phyloP scores from a whole-genome alignment of 805 yeast genomes.

The Blastobotrys peoriensis region DNA sequence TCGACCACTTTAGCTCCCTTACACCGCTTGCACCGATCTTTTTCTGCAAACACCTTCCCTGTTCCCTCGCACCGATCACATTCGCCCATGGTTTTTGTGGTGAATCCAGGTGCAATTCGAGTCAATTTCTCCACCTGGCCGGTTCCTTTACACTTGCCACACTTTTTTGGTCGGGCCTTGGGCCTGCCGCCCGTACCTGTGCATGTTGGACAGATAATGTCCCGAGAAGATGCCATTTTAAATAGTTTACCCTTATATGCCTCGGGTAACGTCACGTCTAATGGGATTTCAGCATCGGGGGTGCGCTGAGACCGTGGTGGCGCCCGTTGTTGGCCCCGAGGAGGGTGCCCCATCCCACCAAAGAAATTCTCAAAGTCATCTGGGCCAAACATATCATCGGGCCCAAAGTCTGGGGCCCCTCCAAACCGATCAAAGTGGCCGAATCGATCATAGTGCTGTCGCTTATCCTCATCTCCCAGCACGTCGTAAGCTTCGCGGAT shows the following conservation, averaged over 20 bases:
- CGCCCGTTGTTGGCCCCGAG: constrained; percentile 18
- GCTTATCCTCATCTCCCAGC: constrained; percentile 51
- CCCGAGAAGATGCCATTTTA: constrained; percentile 65
- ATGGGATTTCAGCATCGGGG: constrained; percentile 60
- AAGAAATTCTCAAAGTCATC: constrained; percentile 51
- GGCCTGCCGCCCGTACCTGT: constrained; percentile 69
- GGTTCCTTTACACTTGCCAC: constrained; percentile 66
- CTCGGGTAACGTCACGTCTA: constrained; percentile 65
- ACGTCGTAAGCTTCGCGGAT: constrained; percentile 82
- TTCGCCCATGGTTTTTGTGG: constrained; percentile 51
- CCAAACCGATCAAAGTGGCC: constrained; percentile 28
- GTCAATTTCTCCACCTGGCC: constrained; percentile 58
- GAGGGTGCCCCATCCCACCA: constrained; percentile 1
- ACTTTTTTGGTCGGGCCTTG: constrained; percentile 47
- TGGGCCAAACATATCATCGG: constrained; percentile 46
- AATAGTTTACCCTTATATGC: constrained; percentile 75
- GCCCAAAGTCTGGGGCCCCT: constrained; percentile 32
- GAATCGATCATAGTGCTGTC: constrained; percentile 33
- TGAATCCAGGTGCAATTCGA: constrained; percentile 69
- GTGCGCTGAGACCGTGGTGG: constrained; percentile 34
- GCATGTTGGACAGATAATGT: constrained; percentile 67
- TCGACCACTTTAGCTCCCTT: constrained; percentile 54
- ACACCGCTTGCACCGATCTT: constrained; percentile 76
- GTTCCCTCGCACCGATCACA: constrained; percentile 69
- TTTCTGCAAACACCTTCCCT: constrained; percentile 54